Evolutionary conservation across 1,139 yeast genomes (phyloP).

Genomic region (Debaryomycetaceae sp.): DNA sequence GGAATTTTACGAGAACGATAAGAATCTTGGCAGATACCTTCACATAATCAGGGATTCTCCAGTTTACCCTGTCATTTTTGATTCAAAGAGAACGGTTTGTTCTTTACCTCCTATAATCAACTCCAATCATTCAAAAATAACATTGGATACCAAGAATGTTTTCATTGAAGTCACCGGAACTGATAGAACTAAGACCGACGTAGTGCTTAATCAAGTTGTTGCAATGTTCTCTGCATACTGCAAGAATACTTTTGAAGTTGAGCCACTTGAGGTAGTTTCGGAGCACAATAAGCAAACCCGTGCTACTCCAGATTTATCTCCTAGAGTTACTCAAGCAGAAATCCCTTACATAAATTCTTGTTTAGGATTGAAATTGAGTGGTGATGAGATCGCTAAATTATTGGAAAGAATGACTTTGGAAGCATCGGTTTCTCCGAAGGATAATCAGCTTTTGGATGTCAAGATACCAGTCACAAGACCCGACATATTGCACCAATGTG

Average conservation of each 20-base stretch:
- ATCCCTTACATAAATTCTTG: constrained; percentile 86
- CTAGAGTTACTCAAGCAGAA: constrained; percentile 73
- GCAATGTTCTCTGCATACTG: constrained; percentile 95
- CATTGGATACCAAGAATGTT: constrained; percentile 79
- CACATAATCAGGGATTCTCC: constrained; percentile 88
- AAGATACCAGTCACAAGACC: constrained; percentile 90
- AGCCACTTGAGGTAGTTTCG: constrained; percentile 83
- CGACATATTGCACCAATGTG: constrained; percentile 95
- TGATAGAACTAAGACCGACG: constrained; percentile 87
- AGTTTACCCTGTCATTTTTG: constrained; percentile 87
- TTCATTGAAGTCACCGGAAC: constrained; percentile 95
- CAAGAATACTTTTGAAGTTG: constrained; percentile 72
- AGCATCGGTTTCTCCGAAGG: constrained; percentile 52
- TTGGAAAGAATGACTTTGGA: constrained; percentile 78
- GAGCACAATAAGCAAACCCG: constrained; percentile 80
- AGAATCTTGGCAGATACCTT: constrained; percentile 82
- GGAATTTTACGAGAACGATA: constrained; percentile 89
- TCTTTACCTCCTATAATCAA: constrained; percentile 97
- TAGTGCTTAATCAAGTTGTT: constrained; percentile 86
- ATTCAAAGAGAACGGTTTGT: constrained; percentile 72
- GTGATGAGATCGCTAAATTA: constrained; percentile 65
- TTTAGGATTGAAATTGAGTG: constrained; percentile 71
- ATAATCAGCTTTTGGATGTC: constrained; percentile 60
- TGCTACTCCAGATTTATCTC: constrained; percentile 67
- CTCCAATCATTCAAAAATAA: constrained; percentile 85